phyloP scores from a whole-genome alignment of 495 filamentous ascomycete species.

The Astrocystis sublimbata region DNA sequence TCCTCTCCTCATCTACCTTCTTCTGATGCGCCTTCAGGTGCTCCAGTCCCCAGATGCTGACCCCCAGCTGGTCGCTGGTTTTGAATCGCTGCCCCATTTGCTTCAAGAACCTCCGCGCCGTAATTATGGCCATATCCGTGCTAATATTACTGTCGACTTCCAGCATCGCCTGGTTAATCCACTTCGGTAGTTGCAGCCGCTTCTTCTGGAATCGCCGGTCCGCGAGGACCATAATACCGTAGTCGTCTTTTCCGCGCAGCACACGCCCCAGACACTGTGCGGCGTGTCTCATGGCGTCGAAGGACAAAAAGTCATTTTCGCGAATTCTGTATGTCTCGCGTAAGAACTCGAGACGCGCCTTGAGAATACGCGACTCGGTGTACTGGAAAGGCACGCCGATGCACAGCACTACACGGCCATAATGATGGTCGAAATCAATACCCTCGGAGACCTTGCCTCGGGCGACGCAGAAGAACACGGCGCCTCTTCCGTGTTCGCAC shows the following conservation, averaged over 20 bases:
- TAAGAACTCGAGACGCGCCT: constrained; percentile 93
- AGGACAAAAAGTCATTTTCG: constrained; percentile 97
- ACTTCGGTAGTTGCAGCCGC: constrained; percentile 86
- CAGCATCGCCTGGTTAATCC: constrained; percentile 88
- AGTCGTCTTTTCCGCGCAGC: constrained; percentile 94
- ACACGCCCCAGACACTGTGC: constrained; percentile 97
- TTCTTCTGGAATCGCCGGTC: constrained; percentile 91
- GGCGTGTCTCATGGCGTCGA: constrained; percentile 98
- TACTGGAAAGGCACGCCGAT: constrained; percentile 99
- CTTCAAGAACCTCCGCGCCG: constrained; percentile 83
- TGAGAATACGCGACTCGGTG: constrained; percentile 95
- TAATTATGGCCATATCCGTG: constrained; percentile 91
- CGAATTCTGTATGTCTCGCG: constrained; percentile 95
- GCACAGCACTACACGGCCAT: constrained; percentile 93
- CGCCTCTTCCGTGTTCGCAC: constrained; percentile 94
- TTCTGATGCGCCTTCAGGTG: constrained; percentile 78
- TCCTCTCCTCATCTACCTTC: constrained; percentile 66
- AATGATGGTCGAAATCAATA: constrained; percentile 99
- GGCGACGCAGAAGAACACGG: constrained; percentile 89
- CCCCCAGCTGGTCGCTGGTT: constrained; percentile 79
- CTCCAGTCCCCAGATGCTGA: constrained; percentile 83
- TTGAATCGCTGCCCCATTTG: constrained; percentile 90
- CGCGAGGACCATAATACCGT: constrained; percentile 97
- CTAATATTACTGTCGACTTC: constrained; percentile 85
- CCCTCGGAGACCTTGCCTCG: constrained; percentile 97